Evolutionary conservation across 2,329 filamentous ascomycete species (phyloP), one percentile per base, ranked within the genome.

Genomic region (Dothideomycetidae sp.): DNA sequence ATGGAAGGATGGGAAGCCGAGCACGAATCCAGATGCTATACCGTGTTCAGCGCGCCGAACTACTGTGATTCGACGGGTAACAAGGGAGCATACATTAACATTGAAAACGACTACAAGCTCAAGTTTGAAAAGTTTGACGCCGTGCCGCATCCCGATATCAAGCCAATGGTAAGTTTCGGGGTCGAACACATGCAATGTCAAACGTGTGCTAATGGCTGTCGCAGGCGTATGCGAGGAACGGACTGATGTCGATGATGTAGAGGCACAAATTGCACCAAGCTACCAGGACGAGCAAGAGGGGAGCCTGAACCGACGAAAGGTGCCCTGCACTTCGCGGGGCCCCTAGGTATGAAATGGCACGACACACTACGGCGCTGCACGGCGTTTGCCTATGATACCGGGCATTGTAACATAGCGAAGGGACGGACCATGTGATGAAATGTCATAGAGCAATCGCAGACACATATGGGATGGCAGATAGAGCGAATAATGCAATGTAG

Each of bases 1-100:
- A 98, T 98, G 90, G 86, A 90, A 43, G 90, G 90, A n/a, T 98
- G 96, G 54, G 88, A 98, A 58, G 81, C 93, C 48, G 88, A 98
- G 67, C 90, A 98, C 57, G 81, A 90, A 50, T 90, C 88, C 46
- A 78, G 75, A 50, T 98, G 90, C 58, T 94, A 98, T 50, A 98
- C 90, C 32, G 90, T 98, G 49, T 98, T 98, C 68, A 96, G 88
- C 29, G 90, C 90, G 16, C 90, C 90, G 28, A 93, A 78, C 60
- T 98, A 98, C 60, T 98, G 90, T 61, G 90, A 98, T 57, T 84
- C 84, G 50, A 96, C 90, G 1, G 88, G 93, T 64, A 98, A 98
- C 64, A 90, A 86, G 65, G 90, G 90, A 46, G 90, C 90, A 12
- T 98, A 92, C 60, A 98, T 98, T 71, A 96, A 98, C 61, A 80